phyloP scores from a whole-genome alignment of 1,284 basidiomycete genomes.

The Cryptococcus sp. region DNA sequence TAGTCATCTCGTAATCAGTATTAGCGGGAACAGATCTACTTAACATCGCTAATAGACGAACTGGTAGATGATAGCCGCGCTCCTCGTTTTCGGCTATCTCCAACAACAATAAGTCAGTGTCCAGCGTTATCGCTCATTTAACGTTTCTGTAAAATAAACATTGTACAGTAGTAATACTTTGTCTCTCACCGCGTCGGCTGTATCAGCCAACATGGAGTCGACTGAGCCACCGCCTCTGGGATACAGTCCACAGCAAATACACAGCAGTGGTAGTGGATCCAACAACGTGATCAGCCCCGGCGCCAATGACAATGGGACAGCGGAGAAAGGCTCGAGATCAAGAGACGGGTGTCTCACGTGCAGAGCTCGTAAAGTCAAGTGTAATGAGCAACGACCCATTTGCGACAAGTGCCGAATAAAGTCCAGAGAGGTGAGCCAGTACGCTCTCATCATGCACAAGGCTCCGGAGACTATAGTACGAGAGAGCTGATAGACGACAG shows the following conservation, averaged over 20 bases:
- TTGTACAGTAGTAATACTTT: no score
- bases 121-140: no score
- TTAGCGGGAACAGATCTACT: no score
- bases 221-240: no score
- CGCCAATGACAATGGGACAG: background rate
- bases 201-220: no score
- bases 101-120: background rate
- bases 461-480: background rate
- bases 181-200: no score
- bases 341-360: constrained; percentile 44
- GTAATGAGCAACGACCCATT: constrained; percentile 38
- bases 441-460: background rate
- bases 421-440: constrained; percentile 28
- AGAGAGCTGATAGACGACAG: constrained; percentile 10
- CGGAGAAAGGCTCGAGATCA: constrained; percentile 13
- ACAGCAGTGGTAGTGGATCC: no score
- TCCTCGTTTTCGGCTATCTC: background rate
- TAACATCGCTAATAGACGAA: background rate
- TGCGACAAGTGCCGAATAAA: constrained; percentile 42
- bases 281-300: no score
- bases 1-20: no score
- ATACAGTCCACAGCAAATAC: no score
- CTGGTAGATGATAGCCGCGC: background rate
- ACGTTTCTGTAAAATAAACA: no score
- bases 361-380: constrained; percentile 44